Evolutionary conservation across 495 filamentous ascomycete genomes (phyloP).

Genomic region (Apodospora peruviana): DNA sequence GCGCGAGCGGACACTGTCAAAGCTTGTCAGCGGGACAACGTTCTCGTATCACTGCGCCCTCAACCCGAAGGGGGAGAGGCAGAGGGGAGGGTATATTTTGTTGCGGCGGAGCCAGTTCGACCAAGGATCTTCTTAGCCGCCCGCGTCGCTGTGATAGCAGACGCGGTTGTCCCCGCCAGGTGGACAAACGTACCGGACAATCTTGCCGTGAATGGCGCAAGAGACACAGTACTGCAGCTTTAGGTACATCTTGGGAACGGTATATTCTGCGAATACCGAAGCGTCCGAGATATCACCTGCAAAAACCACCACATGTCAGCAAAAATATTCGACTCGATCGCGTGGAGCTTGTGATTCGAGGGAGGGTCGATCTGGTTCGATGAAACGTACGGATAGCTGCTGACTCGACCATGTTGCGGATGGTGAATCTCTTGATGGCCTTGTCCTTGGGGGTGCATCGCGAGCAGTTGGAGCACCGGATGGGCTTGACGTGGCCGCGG

Average conservation of each 20-base stretch:
- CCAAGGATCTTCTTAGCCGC: constrained; percentile 57
- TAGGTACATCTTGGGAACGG: constrained; percentile 99
- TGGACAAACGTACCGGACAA: constrained; percentile 83
- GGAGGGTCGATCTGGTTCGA: too few relatives aligned
- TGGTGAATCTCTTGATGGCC: constrained; percentile 99
- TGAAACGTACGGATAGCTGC: constrained; percentile 91
- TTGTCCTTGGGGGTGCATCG: constrained; percentile 99
- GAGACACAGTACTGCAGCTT: constrained; percentile 99
- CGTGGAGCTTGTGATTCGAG: neutral
- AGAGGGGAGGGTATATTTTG: constrained; percentile 15
- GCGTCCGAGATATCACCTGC: constrained; percentile 99
- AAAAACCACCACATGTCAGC: constrained; percentile 11
- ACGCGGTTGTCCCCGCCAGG: constrained; percentile 30
- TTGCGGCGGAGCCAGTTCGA: constrained; percentile 40
- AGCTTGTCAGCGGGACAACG: constrained; percentile 30
- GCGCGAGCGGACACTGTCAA: constrained; percentile 86
- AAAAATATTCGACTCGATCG: neutral
- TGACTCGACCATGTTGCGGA: constrained; percentile 99
- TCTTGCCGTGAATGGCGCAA: constrained; percentile 99
- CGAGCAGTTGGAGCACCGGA: constrained; percentile 99
- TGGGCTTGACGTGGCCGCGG: constrained; percentile 98
- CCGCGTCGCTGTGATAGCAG: constrained; percentile 33
- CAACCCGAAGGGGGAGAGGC: constrained; percentile 1
- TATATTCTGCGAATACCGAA: constrained; percentile 98
- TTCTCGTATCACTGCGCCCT: too few relatives aligned